Percentiles rank a stretch among this genome's conserved stretches.
phyloP scores from a whole-genome alignment of 164 flowering plant genomes.

The Aristolochia fimbriata region DNA sequence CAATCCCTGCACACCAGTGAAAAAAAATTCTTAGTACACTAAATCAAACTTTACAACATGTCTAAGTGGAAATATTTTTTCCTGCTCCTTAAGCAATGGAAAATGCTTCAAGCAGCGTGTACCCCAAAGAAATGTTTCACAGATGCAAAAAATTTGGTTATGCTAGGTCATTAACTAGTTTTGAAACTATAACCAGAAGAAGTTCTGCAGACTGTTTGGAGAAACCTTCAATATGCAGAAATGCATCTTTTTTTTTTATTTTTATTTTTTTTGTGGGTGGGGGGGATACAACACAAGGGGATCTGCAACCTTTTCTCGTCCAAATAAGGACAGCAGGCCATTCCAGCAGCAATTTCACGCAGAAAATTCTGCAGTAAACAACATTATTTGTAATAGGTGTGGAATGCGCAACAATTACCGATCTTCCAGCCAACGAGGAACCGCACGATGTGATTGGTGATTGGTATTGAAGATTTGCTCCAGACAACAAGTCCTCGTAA shows the following conservation, averaged over 20 bases:
- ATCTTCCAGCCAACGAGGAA: slow-evolving; percentile 17
- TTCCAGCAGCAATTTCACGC: background rate
- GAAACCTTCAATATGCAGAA: no score
- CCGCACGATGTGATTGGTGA: slow-evolving; percentile 7
- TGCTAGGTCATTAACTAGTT: no score
- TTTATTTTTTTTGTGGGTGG: no score
- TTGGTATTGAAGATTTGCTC: slow-evolving; percentile 22
- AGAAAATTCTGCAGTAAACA: background rate
- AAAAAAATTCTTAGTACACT: background rate
- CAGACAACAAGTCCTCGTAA: slow-evolving; percentile 17
- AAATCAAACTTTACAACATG: background rate
- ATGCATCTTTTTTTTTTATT: background rate
- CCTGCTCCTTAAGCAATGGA: background rate
- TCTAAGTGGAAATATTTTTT: background rate
- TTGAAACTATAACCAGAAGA: no score
- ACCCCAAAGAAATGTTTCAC: background rate
- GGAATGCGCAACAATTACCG: slow-evolving; percentile 23
- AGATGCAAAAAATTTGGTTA: no score
- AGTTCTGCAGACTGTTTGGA: no score
- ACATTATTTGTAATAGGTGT: background rate
- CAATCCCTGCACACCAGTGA: slow-evolving; percentile 26
- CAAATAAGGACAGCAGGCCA: background rate
- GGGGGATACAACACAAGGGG: background rate
- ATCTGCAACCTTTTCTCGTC: background rate
- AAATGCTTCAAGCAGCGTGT: no score